phyloP scores from a whole-genome alignment of 345 rosid genomes.

The Acer negundo region DNA sequence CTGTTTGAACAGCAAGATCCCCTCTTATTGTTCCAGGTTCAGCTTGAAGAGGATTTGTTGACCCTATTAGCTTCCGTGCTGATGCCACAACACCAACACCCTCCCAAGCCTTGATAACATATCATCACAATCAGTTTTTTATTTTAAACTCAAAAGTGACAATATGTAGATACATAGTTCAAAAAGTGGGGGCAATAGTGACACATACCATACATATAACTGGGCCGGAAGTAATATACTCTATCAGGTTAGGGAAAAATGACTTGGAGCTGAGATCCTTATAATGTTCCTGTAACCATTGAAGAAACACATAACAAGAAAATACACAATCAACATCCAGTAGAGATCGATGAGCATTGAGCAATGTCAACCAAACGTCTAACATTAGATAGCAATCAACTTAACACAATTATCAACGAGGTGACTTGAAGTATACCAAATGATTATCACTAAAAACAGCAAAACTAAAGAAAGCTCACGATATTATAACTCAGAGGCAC shows the following conservation, averaged over 20 bases:
- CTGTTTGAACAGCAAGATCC: constrained; percentile 95
- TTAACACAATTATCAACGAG: not conserved
- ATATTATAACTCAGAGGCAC: not conserved
- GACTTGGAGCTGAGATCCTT: constrained; percentile 84
- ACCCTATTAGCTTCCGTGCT: constrained; percentile 87
- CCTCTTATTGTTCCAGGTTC: constrained; percentile 98
- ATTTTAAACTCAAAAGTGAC: not conserved
- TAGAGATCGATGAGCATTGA: not conserved
- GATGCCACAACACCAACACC: constrained; percentile 97
- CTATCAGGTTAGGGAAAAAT: constrained; percentile 81
- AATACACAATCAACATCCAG: not conserved
- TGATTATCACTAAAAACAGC: not conserved
- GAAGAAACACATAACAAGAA: not conserved
- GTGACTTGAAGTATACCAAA: not conserved
- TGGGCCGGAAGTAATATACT: constrained; percentile 92
- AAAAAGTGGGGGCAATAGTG: not conserved
- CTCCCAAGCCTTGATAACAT: constrained; percentile 77
- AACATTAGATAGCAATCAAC: not conserved
- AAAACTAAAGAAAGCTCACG: not conserved
- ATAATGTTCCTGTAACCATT: constrained; percentile 72
- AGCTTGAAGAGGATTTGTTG: constrained; percentile 95
- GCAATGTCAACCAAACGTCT: not conserved
- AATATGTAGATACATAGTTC: not conserved
- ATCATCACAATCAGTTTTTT: constrained; percentile 18
- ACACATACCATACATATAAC: constrained; percentile 89